Evolutionary conservation across 164 flowering plant species (phyloP), one percentile per base, ranked within the genome.

Genomic region (Sedum album): DNA sequence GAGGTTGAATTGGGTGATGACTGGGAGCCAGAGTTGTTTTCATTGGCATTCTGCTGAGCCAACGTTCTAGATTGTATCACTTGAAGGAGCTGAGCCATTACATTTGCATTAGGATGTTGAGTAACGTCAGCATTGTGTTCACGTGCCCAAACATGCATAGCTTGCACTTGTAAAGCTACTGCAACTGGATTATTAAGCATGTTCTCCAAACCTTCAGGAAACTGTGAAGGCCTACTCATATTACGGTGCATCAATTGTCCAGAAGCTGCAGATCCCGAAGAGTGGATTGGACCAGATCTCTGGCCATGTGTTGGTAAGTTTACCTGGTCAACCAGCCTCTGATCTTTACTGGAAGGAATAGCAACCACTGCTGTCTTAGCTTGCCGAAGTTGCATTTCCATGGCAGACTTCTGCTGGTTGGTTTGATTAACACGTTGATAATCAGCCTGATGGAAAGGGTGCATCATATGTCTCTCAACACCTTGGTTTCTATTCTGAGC

Each of bases 111-210:
- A 67, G 81, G 88, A 62, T 96, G 98, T 33, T 60, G 76, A 26
- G 93, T 84, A 15, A 90, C 77, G 79, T 95, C 99, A 74, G 92
- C 82, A 76, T 90, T 92, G 67, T 80, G 87, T 74, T 95, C 99
- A 70, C 68, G 76, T 35, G 96, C 97, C 91, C 93, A 86, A 18
- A 93, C 93, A 65, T 90, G 91, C 82, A 88, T 72, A 9, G 85
- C 88, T 74, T 88, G 97, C 80, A 89, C 38, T 76, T 94, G 97
- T 15, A 91, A 83, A 68, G 85, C 83, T 83, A 88, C 74, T 20
- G 88, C 83, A 39, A 77, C 67, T 71, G 79, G 90, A 80, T 78
- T 88, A 76, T 77, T 85, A 31, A 75, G 74, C 73, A 83, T 74
- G 72, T 75, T 88, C 72, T 81, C 87, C 33, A 79, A 66, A 70